Evolutionary conservation across 2,329 filamentous ascomycete genomes (phyloP).

Genomic region (Grosmannia huntii): DNA sequence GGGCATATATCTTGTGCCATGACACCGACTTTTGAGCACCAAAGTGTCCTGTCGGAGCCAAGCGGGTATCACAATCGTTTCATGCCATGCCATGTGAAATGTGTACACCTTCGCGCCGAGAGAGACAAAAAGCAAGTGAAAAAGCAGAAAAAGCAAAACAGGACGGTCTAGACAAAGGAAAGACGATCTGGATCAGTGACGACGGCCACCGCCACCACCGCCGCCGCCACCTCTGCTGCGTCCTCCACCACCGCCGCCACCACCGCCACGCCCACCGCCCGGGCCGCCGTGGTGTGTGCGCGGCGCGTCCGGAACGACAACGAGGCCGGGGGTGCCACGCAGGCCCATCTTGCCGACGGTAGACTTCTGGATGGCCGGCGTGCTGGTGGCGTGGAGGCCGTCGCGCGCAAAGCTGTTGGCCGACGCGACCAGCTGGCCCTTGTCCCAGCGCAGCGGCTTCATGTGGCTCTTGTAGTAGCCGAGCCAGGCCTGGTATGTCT

Average conservation of each 20-base stretch:
- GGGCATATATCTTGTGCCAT: no score
- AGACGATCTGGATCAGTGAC: no score
- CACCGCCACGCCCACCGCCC: conserved; percentile 2
- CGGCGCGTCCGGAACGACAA: conserved; percentile 30
- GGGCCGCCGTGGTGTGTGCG: conserved; percentile 2
- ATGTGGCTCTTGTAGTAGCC: conserved; percentile 41
- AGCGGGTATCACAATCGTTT: no score
- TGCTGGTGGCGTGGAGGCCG: conserved; percentile 32
- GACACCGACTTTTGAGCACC: no score
- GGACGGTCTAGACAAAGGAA: no score
- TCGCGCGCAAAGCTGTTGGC: conserved; percentile 37
- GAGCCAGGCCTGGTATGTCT: conserved; percentile 44
- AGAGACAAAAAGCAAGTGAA: no score
- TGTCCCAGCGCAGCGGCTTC: conserved; percentile 30
- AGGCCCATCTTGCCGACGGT: conserved; percentile 46
- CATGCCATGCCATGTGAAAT: no score
- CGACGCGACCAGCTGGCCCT: conserved; percentile 32
- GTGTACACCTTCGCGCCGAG: no score
- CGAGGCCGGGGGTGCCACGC: conserved; percentile 35
- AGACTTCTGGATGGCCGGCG: conserved; percentile 32
- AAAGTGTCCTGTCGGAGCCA: no score
- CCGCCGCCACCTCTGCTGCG: background rate
- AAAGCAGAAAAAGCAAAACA: no score
- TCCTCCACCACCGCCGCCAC: background rate
- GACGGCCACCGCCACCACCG: no score